These are phyloP conservation scores for Melocanna baccifera DNA, from an alignment of 176 grass and related monocot species.

Conservation along the genomic window DNA sequence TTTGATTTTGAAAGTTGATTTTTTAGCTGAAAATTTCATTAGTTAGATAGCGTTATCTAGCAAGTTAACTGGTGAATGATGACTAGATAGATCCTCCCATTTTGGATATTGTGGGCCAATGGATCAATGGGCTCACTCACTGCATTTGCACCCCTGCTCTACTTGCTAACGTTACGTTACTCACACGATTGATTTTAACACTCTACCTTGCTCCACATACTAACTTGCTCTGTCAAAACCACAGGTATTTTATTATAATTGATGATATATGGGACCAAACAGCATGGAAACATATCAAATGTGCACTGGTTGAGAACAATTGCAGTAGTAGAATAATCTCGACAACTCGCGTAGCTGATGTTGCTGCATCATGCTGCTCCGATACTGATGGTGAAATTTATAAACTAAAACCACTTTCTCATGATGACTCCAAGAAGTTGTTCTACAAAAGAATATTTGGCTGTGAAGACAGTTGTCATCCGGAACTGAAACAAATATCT, in stretches of 20 bases:
- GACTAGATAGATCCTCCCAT: no score
- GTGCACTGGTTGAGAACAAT: background rate
- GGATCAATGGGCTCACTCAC: no score
- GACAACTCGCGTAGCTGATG: background rate
- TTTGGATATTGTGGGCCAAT: no score
- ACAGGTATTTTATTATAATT: constrained; percentile 21
- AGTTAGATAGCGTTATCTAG: no score
- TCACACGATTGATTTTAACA: no score
- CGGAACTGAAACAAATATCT: background rate
- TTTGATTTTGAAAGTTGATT: no score
- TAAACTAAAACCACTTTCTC: background rate
- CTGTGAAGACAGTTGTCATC: background rate
- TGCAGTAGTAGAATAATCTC: constrained; percentile 10
- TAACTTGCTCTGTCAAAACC: background rate
- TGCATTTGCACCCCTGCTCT: no score
- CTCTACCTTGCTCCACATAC: background rate
- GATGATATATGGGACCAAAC: constrained; percentile 17
- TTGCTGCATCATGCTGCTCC: constrained; percentile 15
- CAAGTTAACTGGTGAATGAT: no score
- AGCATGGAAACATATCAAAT: background rate
- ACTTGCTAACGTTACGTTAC: no score
- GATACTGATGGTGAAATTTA: background rate
- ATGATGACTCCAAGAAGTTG: constrained; percentile 11
- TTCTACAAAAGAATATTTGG: constrained; percentile 6
- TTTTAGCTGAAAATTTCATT: no score